These are phyloP conservation scores for Phialocephala subalpina DNA, from an alignment of 2,329 filamentous ascomycete genomes.

Conservation along the genomic window DNA sequence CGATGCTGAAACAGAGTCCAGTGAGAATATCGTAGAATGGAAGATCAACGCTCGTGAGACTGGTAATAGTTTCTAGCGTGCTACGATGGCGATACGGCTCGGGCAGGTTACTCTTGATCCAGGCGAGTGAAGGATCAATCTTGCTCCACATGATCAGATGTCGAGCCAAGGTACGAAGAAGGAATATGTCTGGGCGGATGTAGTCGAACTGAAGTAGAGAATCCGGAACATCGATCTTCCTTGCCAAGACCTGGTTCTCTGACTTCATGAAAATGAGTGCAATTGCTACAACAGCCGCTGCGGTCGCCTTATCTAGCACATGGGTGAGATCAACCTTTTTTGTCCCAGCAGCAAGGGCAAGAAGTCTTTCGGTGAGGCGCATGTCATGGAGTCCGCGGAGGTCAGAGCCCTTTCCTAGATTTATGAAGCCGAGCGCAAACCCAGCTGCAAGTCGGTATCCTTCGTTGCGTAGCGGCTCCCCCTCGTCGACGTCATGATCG, in stretches of 20 bases:
- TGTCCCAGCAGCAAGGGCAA: constrained; percentile 84
- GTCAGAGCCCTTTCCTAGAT: constrained; percentile 89
- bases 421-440: constrained; percentile 93
- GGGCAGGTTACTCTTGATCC: constrained; percentile 81
- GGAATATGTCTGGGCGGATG: constrained; percentile 89
- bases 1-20: constrained; percentile 84
- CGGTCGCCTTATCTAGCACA: constrained; percentile 89
- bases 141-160: constrained; percentile 93
- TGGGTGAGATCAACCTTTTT: constrained; percentile 94
- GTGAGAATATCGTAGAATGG: constrained; percentile 93
- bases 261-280: constrained; percentile 98
- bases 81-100: constrained; percentile 69
- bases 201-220: constrained; percentile 94
- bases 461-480: constrained; percentile 84
- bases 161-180: constrained; percentile 87
- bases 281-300: constrained; percentile 90
- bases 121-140: constrained; percentile 76
- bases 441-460: constrained; percentile 96
- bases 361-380: constrained; percentile 86
- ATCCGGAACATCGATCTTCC: constrained; percentile 92
- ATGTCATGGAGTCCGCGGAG: constrained; percentile 92
- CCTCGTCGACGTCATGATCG: constrained; percentile 79
- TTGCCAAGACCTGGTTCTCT: constrained; percentile 83
- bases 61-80: constrained; percentile 64
- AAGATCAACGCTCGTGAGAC: constrained; percentile 82